Conservation (phyloP, 495 filamentous ascomycete genomes). For the Coniosporium apollinis region DNA sequence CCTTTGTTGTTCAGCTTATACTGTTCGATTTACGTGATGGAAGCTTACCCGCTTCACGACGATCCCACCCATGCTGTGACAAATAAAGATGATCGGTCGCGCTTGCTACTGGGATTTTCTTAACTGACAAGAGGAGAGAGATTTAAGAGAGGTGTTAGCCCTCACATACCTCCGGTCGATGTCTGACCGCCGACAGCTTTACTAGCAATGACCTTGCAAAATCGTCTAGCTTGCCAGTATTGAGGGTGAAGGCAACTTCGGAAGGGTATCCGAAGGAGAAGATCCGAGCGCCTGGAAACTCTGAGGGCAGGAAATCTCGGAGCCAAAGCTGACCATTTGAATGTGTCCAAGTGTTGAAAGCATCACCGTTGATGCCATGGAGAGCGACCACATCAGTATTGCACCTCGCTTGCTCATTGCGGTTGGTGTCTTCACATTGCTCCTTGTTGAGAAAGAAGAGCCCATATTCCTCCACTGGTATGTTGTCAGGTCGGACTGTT, state of each 20-base stretch:
- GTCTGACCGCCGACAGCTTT: neutral
- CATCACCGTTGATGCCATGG: slow-evolving; percentile 12
- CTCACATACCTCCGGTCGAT: slow-evolving; percentile 1
- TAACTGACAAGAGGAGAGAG: neutral
- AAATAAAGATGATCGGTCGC: slow-evolving; percentile 13
- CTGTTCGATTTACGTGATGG: neutral
- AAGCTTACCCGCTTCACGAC: slow-evolving; percentile 14
- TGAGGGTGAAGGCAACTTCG: slow-evolving; percentile 7
- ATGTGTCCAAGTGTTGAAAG: slow-evolving; percentile 10
- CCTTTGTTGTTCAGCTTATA: slow-evolving; percentile 1
- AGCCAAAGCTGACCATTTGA: slow-evolving; percentile 14
- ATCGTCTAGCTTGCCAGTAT: slow-evolving; percentile 4
- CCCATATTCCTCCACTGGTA: too few relatives aligned
- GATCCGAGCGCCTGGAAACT: slow-evolving; percentile 8
- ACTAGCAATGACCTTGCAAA: slow-evolving; percentile 5
- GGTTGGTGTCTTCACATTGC: too few relatives aligned
- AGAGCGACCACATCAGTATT: slow-evolving; percentile 15
- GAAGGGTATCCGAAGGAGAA: slow-evolving; percentile 13
- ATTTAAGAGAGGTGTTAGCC: neutral
- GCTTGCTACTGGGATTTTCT: neutral
- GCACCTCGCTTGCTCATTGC: too few relatives aligned
- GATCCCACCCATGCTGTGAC: slow-evolving; percentile 14
- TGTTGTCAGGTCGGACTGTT: too few relatives aligned
- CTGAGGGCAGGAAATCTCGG: slow-evolving; percentile 7
- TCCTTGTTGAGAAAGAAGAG: too few relatives aligned